phyloP scores from a whole-genome alignment of 495 filamentous ascomycete genomes.

The Tuber calosporum region DNA sequence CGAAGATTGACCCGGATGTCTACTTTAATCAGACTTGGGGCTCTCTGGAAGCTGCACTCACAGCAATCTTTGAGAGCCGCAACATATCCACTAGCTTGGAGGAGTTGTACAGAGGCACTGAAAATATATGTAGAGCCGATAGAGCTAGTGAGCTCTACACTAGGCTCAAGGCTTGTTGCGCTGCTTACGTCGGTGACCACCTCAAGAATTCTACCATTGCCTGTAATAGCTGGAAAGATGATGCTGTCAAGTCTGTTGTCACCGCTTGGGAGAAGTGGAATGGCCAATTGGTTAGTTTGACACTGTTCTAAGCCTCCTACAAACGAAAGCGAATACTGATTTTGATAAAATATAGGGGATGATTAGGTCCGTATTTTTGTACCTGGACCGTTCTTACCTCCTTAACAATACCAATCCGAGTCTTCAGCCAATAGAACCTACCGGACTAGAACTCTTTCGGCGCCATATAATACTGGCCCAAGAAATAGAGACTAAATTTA shows the following conservation, averaged over 20 bases:
- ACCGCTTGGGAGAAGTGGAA: slow-evolving; percentile 73
- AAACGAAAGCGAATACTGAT: background rate
- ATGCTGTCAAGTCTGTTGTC: slow-evolving; percentile 56
- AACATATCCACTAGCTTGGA: slow-evolving; percentile 65
- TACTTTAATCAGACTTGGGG: slow-evolving; percentile 67
- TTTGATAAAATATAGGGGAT: slow-evolving; percentile 49
- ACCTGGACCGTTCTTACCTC: slow-evolving; percentile 82
- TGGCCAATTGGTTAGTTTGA: slow-evolving; percentile 55
- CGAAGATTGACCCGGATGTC: slow-evolving; percentile 53
- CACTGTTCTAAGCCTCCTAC: slow-evolving; percentile 7
- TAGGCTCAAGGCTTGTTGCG: slow-evolving; percentile 57
- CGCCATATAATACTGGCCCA: slow-evolving; percentile 52
- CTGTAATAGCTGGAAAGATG: slow-evolving; percentile 53
- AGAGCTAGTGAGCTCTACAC: slow-evolving; percentile 58
- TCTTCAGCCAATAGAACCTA: slow-evolving; percentile 53
- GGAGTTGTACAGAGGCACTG: slow-evolving; percentile 78
- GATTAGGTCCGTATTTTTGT: slow-evolving; percentile 81
- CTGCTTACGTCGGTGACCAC: slow-evolving; percentile 53
- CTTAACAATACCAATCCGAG: slow-evolving; percentile 53
- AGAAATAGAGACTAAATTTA: slow-evolving; percentile 50
- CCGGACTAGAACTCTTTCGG: slow-evolving; percentile 55
- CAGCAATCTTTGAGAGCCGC: slow-evolving; percentile 59
- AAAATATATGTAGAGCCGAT: slow-evolving; percentile 77
- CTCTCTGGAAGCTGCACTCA: slow-evolving; percentile 65
- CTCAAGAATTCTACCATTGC: slow-evolving; percentile 52